Conservation (phyloP, 768 basidiomycete genomes). For the Roridomyces roridus region DNA sequence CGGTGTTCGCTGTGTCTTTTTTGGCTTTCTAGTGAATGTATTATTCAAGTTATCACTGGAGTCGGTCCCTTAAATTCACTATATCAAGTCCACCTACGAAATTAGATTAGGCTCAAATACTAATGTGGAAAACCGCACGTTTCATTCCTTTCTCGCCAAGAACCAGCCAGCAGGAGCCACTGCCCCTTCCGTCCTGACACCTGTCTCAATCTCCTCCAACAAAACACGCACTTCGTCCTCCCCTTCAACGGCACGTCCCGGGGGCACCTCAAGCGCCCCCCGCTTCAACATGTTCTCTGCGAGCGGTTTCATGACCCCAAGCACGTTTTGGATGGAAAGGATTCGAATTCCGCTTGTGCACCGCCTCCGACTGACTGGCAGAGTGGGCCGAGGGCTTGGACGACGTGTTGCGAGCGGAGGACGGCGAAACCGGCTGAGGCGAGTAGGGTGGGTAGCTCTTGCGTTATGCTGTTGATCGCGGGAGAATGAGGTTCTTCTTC, state of each 20-base stretch:
- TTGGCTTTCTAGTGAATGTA: too few species aligned
- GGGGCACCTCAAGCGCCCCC: not conserved
- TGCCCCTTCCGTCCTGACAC: not conserved
- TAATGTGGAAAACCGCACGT: too few species aligned
- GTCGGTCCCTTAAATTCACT: too few species aligned
- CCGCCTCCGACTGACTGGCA: not conserved
- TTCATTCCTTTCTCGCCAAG: too few species aligned
- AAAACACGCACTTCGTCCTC: not conserved
- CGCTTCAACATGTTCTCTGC: not conserved
- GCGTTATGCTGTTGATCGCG: not conserved
- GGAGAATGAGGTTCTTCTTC: not conserved
- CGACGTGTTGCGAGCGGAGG: not conserved
- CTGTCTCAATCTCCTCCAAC: not conserved
- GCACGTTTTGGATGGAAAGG: not conserved
- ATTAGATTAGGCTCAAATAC: too few species aligned
- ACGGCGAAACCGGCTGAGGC: not conserved
- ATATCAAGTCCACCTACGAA: too few species aligned
- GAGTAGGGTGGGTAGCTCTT: not conserved
- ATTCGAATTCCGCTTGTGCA: constrained; percentile 1
- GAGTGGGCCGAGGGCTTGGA: not conserved
- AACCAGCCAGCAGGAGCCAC: too few species aligned
- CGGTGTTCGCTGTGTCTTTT: too few species aligned
- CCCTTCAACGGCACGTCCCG: not conserved
- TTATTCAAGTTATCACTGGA: too few species aligned
- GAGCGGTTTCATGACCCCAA: not conserved